These are phyloP conservation scores for Vitis hybrid DNA, from an alignment of 177 flowering plant species.

Conservation along the genomic window DNA sequence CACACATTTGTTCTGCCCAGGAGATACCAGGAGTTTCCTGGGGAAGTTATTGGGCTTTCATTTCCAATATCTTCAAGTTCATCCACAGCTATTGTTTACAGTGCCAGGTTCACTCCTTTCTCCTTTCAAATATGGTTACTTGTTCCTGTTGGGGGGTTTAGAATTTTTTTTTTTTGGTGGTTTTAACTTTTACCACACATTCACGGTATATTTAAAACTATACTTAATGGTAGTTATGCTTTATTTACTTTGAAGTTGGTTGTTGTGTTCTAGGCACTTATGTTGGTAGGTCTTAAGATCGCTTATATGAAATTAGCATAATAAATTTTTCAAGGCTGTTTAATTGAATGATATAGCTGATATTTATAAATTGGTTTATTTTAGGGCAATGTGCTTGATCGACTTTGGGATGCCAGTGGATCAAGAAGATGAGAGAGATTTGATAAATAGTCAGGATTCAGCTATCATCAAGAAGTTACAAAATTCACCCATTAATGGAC, in stretches of 20 bases:
- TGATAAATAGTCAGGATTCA: conserved; percentile 29
- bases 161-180: background rate
- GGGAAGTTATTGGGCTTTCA: conserved; percentile 91
- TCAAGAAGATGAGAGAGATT: conserved; percentile 40
- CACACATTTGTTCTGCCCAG: conserved; percentile 66
- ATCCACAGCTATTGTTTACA: conserved; percentile 71
- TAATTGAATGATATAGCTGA: background rate
- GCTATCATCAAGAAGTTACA: conserved; percentile 27
- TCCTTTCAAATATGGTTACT: background rate
- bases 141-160: background rate
- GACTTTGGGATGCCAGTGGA: conserved; percentile 75
- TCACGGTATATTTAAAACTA: too few relatives aligned
- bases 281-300: too few relatives aligned
- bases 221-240: too few relatives aligned
- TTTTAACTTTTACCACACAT: background rate
- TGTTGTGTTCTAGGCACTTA: too few relatives aligned
- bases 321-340: background rate
- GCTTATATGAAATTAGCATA: too few relatives aligned
- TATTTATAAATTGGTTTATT: conserved; percentile 3
- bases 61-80: conserved; percentile 62
- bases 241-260: too few relatives aligned
- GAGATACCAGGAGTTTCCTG: conserved; percentile 92
- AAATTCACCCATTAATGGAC: conserved; percentile 27
- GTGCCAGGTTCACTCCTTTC: conserved; percentile 65
- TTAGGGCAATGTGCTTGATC: conserved; percentile 88